These are phyloP conservation scores for Onygena corvina DNA, from an alignment of 2,329 filamentous ascomycete species.

Conservation along the genomic window DNA sequence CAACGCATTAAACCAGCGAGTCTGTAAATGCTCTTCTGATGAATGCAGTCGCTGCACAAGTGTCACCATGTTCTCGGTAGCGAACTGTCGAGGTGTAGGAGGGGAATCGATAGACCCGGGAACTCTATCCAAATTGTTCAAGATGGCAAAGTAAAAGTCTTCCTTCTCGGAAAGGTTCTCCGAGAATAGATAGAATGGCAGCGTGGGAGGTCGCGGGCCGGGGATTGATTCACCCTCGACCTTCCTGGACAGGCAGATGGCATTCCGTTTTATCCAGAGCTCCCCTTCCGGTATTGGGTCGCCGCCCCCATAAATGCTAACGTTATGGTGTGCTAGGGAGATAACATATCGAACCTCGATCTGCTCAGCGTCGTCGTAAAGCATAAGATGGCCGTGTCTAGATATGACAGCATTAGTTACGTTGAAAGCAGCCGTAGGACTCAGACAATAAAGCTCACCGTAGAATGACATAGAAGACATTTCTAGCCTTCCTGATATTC, in stretches of 20 bases:
- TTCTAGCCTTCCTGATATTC: conserved; percentile 52
- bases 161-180: conserved; percentile 95
- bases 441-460: conserved; percentile 43
- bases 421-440: conserved; percentile 7
- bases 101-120: conserved; percentile 45
- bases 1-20: conserved; percentile 85
- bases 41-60: conserved; percentile 85
- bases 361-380: conserved; percentile 92
- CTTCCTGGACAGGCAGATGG: conserved; percentile 65
- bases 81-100: conserved; percentile 63
- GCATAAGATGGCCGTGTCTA: conserved; percentile 89
- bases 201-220: conserved; percentile 42
- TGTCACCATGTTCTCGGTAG: conserved; percentile 74
- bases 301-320: conserved; percentile 73
- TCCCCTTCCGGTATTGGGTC: conserved; percentile 76
- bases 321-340: conserved; percentile 71
- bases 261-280: conserved; percentile 89
- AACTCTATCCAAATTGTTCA: conserved; percentile 68
- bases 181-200: conserved; percentile 87
- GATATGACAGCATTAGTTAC: no score
- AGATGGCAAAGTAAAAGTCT: conserved; percentile 89
- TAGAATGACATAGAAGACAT: conserved; percentile 86
- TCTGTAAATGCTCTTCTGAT: conserved; percentile 80
- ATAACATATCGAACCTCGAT: conserved; percentile 94
- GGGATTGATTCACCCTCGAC: conserved; percentile 41